phyloP scores from a whole-genome alignment of 192 early-diverging fungal genomes.

The Coemansia sp. region DNA sequence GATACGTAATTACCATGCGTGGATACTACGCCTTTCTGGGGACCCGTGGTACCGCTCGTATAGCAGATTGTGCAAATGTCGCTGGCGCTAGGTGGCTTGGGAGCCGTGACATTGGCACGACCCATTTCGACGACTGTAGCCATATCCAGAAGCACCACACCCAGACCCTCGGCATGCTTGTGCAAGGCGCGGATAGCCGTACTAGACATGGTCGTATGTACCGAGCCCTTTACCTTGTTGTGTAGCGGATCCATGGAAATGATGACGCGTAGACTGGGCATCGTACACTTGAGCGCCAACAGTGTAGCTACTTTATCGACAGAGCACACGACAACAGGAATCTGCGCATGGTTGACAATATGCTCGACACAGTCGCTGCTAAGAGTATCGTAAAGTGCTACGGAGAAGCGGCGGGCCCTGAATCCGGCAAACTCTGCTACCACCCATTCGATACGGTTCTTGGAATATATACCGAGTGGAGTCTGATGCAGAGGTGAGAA shows the following conservation, averaged over 20 bases:
- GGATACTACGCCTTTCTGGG: conserved; percentile 71
- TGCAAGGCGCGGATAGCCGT: conserved; percentile 21
- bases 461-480: conserved; percentile 69
- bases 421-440: conserved; percentile 68
- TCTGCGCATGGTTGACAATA: conserved; percentile 80
- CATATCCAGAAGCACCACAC: conserved; percentile 63
- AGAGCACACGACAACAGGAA: conserved; percentile 67
- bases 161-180: conserved; percentile 65
- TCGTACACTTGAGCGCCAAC: conserved; percentile 56
- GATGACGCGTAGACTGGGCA: conserved; percentile 69
- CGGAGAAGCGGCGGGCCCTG: conserved; percentile 63
- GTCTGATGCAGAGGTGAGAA: conserved; percentile 26
- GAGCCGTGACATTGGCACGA: conserved; percentile 51
- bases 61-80: conserved; percentile 77
- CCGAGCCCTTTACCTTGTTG: neutral
- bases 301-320: conserved; percentile 60
- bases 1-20: conserved; percentile 70
- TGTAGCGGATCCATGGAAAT: conserved; percentile 72
- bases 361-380: conserved; percentile 78
- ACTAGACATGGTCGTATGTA: conserved; percentile 15
- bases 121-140: conserved; percentile 62
- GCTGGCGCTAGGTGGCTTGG: conserved; percentile 63
- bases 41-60: conserved; percentile 84
- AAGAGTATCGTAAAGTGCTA: conserved; percentile 88
- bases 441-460: conserved; percentile 76